Base-by-base conservation (phyloP, 129 eudicot species). In the Saussurea involucrata region DNA sequence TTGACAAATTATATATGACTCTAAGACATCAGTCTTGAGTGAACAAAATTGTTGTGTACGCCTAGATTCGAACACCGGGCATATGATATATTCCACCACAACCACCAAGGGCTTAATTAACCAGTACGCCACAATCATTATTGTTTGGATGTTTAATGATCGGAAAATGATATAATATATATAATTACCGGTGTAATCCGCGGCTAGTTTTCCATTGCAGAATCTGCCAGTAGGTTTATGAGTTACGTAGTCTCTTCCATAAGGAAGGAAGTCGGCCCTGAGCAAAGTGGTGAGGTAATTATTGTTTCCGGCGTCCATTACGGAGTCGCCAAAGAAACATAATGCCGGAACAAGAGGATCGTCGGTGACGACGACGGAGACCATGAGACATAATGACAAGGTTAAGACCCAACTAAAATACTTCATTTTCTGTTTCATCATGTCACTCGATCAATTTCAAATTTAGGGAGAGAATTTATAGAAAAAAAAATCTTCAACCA, bases 141-240 rank as follows among this genome's bases (percentile, higher is more conserved):
- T 32, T 32, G 4, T 32, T 32, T 32, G 6, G 6, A n/a, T n/a
- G 0, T 27, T 0, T 27, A 27, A 27, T 27, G 29, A 27, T 27
- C 0, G 29, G 29, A 27, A 27, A 27, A 27, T 3, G 0, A 27
- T 27, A 27, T 27, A 27, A 6, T 36, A 36, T 37, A 8, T 44
- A 44, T 44, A 44, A 0, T 49, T 93, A 90, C 97, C 92, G 10
- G 87, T 89, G 83, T 68, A 91, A 68, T 93, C 98, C 0, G 85
- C 80, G 55, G 97, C 98, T 63, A 90, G 63, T 76, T 91, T 93
- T 44, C 98, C 96, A 66, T 93, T 91, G 86, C 88, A 88, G 88
- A 90, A 93, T 73, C 98, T 84, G 33, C 98, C 98, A 0, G 98
- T 90, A 71, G 98, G 91, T 63, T 57, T 80, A 61, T 91, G 95